Percentiles rank a stretch among this genome's conserved stretches.
Conservation (phyloP, 23 red algal genomes). For the Gracilaria domingensis region DNA sequence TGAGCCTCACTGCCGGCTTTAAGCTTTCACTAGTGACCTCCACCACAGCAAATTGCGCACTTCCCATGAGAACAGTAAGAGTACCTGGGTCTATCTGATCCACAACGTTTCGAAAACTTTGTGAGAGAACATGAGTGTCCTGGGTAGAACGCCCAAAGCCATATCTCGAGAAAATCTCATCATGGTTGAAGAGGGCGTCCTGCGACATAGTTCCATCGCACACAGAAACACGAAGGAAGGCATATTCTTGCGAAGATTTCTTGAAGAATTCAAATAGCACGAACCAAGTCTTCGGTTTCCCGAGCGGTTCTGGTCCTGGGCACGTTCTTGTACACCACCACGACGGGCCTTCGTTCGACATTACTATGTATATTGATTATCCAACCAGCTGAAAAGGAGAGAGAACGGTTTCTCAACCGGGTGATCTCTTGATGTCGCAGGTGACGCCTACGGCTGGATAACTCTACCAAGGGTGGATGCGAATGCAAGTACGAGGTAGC, state of each 20-base stretch:
- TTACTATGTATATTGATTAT: background rate
- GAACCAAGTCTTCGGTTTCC: constrained; percentile 14
- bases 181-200: constrained; percentile 28
- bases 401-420: no score
- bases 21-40: constrained; percentile 2
- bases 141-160: background rate
- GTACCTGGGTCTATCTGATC: background rate
- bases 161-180: constrained; percentile 31
- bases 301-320: background rate
- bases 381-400: no score
- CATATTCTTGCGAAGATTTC: background rate
- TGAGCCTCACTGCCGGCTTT: background rate
- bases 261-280: constrained; percentile 33
- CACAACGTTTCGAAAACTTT: constrained; percentile 14
- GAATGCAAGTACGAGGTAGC: no score
- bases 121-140: background rate
- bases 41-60: background rate
- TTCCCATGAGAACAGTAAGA: background rate
- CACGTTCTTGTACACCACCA: constrained; percentile 27
- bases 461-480: no score
- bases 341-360: constrained; percentile 12
- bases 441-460: no score
- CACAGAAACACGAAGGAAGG: constrained; percentile 18
- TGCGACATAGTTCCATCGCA: constrained; percentile 9
- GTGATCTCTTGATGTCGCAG: no score